phyloP scores from a whole-genome alignment of 2,329 filamentous ascomycete species.

The Aureobasidium lini region DNA sequence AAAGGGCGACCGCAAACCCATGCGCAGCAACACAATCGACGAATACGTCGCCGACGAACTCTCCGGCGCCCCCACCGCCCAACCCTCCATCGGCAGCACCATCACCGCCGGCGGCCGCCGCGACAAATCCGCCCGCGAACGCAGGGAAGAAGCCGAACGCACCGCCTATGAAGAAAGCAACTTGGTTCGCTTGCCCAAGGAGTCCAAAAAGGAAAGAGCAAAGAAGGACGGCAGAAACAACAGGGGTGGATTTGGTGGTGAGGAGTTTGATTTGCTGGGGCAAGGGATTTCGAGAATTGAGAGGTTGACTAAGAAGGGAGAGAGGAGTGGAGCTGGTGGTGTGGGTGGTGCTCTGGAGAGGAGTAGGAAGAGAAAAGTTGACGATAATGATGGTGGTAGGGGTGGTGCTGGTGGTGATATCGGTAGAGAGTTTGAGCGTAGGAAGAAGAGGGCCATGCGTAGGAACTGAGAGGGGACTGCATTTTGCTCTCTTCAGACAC shows the following conservation, averaged over 20 bases:
- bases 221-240: constrained; percentile 44
- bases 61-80: constrained; percentile 68
- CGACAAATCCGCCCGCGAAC: constrained; percentile 68
- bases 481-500: background rate
- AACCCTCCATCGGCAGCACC: constrained; percentile 87
- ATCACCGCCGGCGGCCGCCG: constrained; percentile 68
- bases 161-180: constrained; percentile 87
- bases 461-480: constrained; percentile 2
- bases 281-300: constrained; percentile 83
- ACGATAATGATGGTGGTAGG: constrained; percentile 60
- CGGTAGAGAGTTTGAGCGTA: constrained; percentile 17
- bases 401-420: constrained; percentile 52
- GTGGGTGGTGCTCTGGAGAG: constrained; percentile 62
- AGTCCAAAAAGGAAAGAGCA: constrained; percentile 75
- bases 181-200: constrained; percentile 76
- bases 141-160: constrained; percentile 69
- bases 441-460: constrained; percentile 17
- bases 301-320: constrained; percentile 59
- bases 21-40: constrained; percentile 78
- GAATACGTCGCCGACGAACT: constrained; percentile 86
- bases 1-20: constrained; percentile 56
- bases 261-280: constrained; percentile 83
- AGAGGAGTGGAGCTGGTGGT: constrained; percentile 39
- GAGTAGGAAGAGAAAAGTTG: constrained; percentile 72
- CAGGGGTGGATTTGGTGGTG: constrained; percentile 66